Base-by-base conservation (phyloP, 2,329 filamentous ascomycete genomes). In the Xylariaceae sp. region DNA sequence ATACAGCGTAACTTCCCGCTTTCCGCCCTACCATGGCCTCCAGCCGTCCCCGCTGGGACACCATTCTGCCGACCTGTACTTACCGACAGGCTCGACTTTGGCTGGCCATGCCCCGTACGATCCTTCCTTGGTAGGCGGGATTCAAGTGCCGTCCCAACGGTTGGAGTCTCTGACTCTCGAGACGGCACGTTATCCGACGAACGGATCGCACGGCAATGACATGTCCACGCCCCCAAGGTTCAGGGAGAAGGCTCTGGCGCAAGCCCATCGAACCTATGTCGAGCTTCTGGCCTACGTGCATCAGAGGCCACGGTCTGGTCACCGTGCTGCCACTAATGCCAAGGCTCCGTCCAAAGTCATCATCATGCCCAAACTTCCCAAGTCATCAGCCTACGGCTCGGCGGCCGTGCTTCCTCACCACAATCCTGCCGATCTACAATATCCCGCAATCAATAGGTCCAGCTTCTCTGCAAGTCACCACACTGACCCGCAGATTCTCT, bases 231-330 rank as follows among this genome's bases (percentile, higher is more conserved):
- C 69, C 14, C 48, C 64, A 14, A 71, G 70, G 9, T 89, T 89
- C 64, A 86, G 83, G 58, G 87, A 90, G 57, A 86, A 83, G 57
- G 81, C 82, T 2, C 71, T 91, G 19, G 75, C 80, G 13, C 85
- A 84, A 71, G 88, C 88, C n/a, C 86, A 91, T 66, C 78, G 78
- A 58, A 80, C 86, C 31, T 92, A 92, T 68, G 75, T 88, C 44
- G 85, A 90, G 57, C 76, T 93, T 7, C 72, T 92, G 3, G 72
- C 82, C 10, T 83, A 82, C 57, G 74, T 89, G 6, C 83, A 88
- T 55, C 78, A 82, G 47, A 75, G 74, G 17, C 84, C 82, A 51
- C 84, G 76, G 61, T 68, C 73, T 2, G 71, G 71, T 10, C 65
- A 66, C 16, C 74, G 73, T 55, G 64, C 65, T 17, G 66, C 68